These are phyloP conservation scores for Cenchrus americanus DNA, from an alignment of 176 grass and related monocot genomes.

Conservation along the genomic window DNA sequence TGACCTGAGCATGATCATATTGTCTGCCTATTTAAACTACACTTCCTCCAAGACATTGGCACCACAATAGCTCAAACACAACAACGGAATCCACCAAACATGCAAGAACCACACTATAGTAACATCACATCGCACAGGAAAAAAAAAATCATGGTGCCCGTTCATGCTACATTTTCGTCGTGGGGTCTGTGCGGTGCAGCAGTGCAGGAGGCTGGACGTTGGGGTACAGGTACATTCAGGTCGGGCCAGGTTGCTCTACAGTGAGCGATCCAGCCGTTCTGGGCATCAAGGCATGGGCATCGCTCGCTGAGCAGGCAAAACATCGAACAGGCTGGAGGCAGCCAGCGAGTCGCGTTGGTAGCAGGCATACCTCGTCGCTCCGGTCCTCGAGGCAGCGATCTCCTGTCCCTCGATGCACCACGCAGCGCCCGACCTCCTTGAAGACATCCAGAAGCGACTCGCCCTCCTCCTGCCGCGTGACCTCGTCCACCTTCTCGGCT, in stretches of 20 bases:
- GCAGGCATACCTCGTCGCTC: slow-evolving; percentile 54
- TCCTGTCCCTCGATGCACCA: slow-evolving; percentile 67
- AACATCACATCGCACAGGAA: not conserved
- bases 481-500: slow-evolving; percentile 68
- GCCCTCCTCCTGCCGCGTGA: slow-evolving; percentile 67
- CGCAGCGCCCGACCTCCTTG: slow-evolving; percentile 65
- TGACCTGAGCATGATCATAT: not conserved
- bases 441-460: slow-evolving; percentile 53
- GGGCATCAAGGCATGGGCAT: not conserved
- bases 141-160: not conserved
- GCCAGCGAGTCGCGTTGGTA: not conserved
- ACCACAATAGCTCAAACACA: slow-evolving; percentile 4
- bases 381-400: slow-evolving; percentile 58
- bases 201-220: not conserved
- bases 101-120: not conserved
- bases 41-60: not conserved
- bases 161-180: not conserved
- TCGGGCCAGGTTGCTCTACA: slow-evolving; percentile 18
- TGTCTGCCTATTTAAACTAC: not conserved
- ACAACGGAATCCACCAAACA: slow-evolving; percentile 1
- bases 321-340: slow-evolving; percentile 39
- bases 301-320: slow-evolving; percentile 8
- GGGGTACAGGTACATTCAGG: not conserved
- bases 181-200: not conserved
- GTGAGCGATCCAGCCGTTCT: not conserved